Conservation (phyloP, 2,329 filamentous ascomycete genomes). For the Hymenoscyphus albidus region DNA sequence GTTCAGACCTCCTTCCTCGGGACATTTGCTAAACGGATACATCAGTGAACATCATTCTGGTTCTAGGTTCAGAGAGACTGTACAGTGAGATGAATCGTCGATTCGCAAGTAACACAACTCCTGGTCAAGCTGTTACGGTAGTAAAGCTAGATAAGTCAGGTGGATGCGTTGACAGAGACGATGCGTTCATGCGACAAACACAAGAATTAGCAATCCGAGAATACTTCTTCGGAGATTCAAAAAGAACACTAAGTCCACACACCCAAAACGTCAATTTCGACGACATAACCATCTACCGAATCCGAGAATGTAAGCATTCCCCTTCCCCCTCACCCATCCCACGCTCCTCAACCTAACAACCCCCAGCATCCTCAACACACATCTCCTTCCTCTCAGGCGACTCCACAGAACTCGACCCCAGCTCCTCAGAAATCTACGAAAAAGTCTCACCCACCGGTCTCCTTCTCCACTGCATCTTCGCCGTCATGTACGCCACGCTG, state of each 20-base stretch:
- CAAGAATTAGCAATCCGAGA: constrained; percentile 77
- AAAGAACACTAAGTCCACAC: constrained; percentile 76
- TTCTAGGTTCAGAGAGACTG: constrained; percentile 74
- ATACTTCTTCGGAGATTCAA: constrained; percentile 88
- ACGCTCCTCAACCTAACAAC: constrained; percentile 11
- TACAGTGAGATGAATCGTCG: constrained; percentile 69
- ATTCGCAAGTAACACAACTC: constrained; percentile 55
- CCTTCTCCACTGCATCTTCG: constrained; percentile 78
- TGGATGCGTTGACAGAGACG: constrained; percentile 75
- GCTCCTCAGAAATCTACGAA: constrained; percentile 48
- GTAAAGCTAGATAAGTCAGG: constrained; percentile 80
- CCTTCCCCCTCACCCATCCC: neutral
- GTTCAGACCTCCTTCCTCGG: neutral
- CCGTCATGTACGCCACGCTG: constrained; percentile 73
- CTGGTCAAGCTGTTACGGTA: constrained; percentile 64
- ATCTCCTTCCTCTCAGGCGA: constrained; percentile 35
- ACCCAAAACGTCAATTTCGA: constrained; percentile 80
- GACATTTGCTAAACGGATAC: constrained; percentile 6
- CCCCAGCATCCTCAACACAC: constrained; percentile 29
- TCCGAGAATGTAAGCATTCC: constrained; percentile 51
- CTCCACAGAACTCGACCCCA: constrained; percentile 29
- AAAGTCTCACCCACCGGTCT: constrained; percentile 60
- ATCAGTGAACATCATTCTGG: constrained; percentile 71
- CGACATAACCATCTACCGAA: constrained; percentile 68
- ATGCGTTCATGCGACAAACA: constrained; percentile 66